Evolutionary conservation across 352 stramenopile genomes (phyloP).

Genomic region (Plasmopara muralis): DNA sequence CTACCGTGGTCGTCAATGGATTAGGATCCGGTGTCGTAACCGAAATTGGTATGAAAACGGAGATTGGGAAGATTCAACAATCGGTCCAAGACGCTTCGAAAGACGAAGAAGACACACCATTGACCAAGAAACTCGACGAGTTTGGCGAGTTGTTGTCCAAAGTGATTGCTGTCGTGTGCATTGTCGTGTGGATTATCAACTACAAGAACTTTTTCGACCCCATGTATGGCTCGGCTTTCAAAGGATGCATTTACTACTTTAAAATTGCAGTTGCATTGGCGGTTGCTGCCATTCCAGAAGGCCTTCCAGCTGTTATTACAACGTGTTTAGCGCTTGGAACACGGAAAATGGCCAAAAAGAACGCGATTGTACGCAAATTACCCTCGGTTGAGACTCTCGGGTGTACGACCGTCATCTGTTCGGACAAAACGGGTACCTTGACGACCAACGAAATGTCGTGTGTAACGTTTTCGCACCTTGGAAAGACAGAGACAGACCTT

Average conservation of each 20-base stretch:
- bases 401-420: conserved; percentile 94
- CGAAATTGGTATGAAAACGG: conserved; percentile 95
- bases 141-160: conserved; percentile 96
- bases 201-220: conserved; percentile 96
- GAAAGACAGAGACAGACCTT: conserved; percentile 60
- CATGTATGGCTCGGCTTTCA: conserved; percentile 83
- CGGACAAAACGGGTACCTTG: conserved; percentile 92
- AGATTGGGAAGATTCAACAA: conserved; percentile 98
- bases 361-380: conserved; percentile 98
- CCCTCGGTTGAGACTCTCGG: conserved; percentile 97
- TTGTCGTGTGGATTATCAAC: conserved; percentile 95
- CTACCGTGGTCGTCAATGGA: conserved; percentile 96
- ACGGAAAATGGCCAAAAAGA: conserved; percentile 95
- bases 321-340: conserved; percentile 93
- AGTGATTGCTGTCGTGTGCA: conserved; percentile 96
- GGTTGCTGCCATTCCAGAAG: conserved; percentile 98
- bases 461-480: conserved; percentile 68
- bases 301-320: conserved; percentile 97
- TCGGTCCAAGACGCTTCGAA: conserved; percentile 90
- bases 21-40: conserved; percentile 91
- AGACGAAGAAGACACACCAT: conserved; percentile 93
- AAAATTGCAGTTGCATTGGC: conserved; percentile 98
- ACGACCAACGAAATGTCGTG: conserved; percentile 98
- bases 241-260: conserved; percentile 98
- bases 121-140: conserved; percentile 98